A percentile compares a stretch with the other conserved stretches of the same genome.
These are phyloP conservation scores for Penicillium herquei DNA, from an alignment of 495 filamentous ascomycete species.

Conservation along the genomic window DNA sequence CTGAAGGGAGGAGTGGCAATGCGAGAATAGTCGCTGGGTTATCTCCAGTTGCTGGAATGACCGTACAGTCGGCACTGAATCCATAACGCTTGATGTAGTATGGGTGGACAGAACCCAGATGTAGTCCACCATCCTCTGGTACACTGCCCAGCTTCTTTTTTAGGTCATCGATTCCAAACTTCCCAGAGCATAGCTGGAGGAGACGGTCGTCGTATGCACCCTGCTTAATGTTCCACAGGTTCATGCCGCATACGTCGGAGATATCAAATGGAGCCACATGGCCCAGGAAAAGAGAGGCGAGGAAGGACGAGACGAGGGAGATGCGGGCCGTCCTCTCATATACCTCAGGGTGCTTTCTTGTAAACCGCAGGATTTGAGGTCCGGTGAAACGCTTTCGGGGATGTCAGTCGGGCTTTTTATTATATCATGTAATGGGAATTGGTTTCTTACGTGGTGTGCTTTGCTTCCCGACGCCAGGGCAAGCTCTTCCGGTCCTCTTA, in stretches of 20 bases:
- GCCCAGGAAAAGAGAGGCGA: constrained; percentile 89
- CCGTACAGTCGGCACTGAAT: constrained; percentile 69
- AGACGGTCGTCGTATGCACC: constrained; percentile 71
- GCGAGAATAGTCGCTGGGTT: constrained; percentile 95
- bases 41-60: constrained; percentile 89
- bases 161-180: constrained; percentile 63
- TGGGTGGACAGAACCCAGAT: constrained; percentile 66
- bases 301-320: constrained; percentile 90
- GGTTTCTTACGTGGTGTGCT: constrained; percentile 78
- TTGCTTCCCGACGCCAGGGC: constrained; percentile 83
- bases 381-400: constrained; percentile 87
- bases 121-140: constrained; percentile 72
- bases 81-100: constrained; percentile 80
- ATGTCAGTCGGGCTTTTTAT: not conserved
- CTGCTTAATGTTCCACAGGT: constrained; percentile 85
- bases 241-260: constrained; percentile 94
- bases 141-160: constrained; percentile 79
- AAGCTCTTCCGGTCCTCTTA: constrained; percentile 64
- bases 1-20: constrained; percentile 76
- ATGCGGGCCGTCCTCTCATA: constrained; percentile 81
- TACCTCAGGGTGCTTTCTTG: constrained; percentile 70
- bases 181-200: constrained; percentile 72
- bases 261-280: constrained; percentile 86
- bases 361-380: constrained; percentile 89
- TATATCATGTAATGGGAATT: not conserved